Base-by-base conservation (phyloP, 2,329 filamentous ascomycete species). In the Didymella keratinophila region DNA sequence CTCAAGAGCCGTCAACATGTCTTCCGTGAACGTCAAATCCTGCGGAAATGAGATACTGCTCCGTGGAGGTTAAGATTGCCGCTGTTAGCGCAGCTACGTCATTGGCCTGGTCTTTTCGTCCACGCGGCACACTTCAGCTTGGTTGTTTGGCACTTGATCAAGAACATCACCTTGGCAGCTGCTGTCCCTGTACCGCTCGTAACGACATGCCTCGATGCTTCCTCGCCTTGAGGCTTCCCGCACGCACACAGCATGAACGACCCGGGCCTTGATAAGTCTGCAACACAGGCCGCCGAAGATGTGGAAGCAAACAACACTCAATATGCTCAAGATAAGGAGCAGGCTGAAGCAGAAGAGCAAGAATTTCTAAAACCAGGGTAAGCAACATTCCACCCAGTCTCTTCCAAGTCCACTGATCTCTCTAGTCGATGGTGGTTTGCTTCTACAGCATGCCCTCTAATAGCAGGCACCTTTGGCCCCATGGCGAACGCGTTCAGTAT, bases 401-500 rank as follows among this genome's bases (percentile, higher is more conserved):
- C 16, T 10, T 12, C 16, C 21, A 23, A 23, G 9, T 21, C 44
- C 27, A 39, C 59, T 68, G 47, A 71, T 42, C 8, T 14, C 18
- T 12, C 7, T 43, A 81, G 80, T 67, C 79, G 80, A 54, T 87
- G 84, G 84, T 88, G 85, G 85, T 84, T 87, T 67, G 84, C 84
- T 2, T 85, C 82, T 20, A 87, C 85, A 9, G 83, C 81, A 30
- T 83, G 82, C 65, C 86, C 86, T 14, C 75, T 87, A 3, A 76
- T 86, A 34, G 85, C 85, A 4, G 78, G 78, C 43, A 85, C 83
- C 0, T 83, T 85, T 64, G 83, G 83, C 0, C 83, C 83, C 2
- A 82, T 85, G 73, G 82, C 83, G 7, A 84, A 80, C 55, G 82
- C 82, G 0, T 85, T 85, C 67, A 83, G 77, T 52, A 79, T 85